Percentiles rank a stretch among this genome's conserved stretches.
Evolutionary conservation across 2,329 filamentous ascomycete species (phyloP).

Genomic region (Penicillium psychrosexuale): DNA sequence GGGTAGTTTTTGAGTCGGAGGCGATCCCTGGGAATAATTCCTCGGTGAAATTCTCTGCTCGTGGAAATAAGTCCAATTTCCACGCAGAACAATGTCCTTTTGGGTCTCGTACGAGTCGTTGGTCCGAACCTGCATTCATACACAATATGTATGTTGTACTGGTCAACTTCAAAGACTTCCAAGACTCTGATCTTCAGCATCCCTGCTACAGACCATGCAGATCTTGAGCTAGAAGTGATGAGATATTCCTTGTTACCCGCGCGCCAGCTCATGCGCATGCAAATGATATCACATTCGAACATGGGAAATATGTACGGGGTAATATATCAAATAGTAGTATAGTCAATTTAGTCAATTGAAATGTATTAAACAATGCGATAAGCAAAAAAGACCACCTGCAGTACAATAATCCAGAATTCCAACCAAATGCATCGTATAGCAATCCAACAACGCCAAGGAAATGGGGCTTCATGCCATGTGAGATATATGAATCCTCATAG

Average conservation of each 20-base stretch:
- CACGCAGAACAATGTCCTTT: background rate
- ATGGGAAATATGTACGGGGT: background rate
- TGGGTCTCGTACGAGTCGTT: too few relatives aligned
- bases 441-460: constrained; percentile 1
- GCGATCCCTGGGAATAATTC: background rate
- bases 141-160: background rate
- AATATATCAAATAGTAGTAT: background rate
- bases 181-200: background rate
- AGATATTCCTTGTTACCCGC: constrained; percentile 8
- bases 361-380: background rate
- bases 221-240: background rate
- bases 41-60: background rate
- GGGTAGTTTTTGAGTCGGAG: background rate
- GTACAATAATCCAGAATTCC: background rate
- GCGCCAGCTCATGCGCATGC: constrained; percentile 12
- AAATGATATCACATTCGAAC: constrained; percentile 11
- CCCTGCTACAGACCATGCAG: background rate
- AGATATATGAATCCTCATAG: background rate
- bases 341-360: background rate
- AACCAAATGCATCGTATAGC: constrained; percentile 7
- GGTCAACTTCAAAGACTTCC: too few relatives aligned
- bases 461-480: background rate
- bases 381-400: background rate
- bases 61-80: background rate
- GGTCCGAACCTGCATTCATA: background rate